Base-by-base conservation (phyloP, 2,329 filamentous ascomycete genomes). In the Bipolaris gigantea region DNA sequence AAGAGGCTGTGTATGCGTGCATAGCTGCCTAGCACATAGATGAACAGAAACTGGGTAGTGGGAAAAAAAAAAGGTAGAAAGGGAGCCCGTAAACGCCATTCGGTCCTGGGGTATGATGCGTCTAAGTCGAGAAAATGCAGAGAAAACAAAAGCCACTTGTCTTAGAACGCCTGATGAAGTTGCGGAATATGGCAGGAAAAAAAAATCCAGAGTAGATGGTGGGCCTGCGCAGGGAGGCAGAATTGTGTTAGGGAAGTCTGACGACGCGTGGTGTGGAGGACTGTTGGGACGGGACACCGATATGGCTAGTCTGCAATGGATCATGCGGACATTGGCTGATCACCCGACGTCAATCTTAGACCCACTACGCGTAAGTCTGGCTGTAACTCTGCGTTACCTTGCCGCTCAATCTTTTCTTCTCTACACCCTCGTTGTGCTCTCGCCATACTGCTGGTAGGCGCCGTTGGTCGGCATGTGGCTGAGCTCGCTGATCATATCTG, bases 381-480 rank as follows among this genome's bases (percentile, higher is more conserved):
- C 56, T 48, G 49, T 62, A 56, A 56, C 55, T 47, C 45, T 50
- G 50, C 40, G 39, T 47, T 49, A 49, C 52, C 43, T 43, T 55
- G 27, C 50, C 45, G 48, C 48, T 38, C 25, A 41, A 27, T 41
- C 46, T 38, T 47, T 48, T 23, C 56, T 50, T 48, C 54, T 46
- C 63, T 68, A 74, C 48, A 72, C 69, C 49, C 69, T 71, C 57
- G 72, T 73, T 38, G 71, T 74, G 60, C 69, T 70, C 61, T 74
- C 70, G 44, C 64, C 68, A 46, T 74, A 75, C 39, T 67, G 69
- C 50, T 72, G 69, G 65, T 75, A 74, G 46, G 63, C 52, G 50
- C 65, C 65, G 51, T 68, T 66, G 56, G 59, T 56, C 33, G 67
- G 53, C 54, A 71, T 56, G 56, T 72, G 69, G 61, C 58, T 66